Conservation (phyloP, 2,329 filamentous ascomycete genomes). For the Aspergillus puulaauensis region DNA sequence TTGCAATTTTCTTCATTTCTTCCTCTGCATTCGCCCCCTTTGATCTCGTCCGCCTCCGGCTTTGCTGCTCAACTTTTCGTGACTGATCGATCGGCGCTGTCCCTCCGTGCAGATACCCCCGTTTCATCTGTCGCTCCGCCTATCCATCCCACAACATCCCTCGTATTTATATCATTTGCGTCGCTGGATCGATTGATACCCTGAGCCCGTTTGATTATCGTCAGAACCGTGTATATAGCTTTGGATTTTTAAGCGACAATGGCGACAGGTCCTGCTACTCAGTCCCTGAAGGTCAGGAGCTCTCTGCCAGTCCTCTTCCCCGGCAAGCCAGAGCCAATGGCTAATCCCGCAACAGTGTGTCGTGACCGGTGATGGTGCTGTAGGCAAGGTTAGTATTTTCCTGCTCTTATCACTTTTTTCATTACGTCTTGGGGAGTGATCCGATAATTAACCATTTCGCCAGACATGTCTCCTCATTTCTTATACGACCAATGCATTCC, state of each 20-base stretch:
- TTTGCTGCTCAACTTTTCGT: neutral
- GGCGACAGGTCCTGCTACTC: constrained; percentile 82
- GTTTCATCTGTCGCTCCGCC: constrained; percentile 8
- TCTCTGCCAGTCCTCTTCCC: constrained; percentile 10
- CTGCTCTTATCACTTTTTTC: constrained; percentile 4
- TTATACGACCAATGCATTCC: constrained; percentile 98
- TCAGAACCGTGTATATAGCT: constrained; percentile 12
- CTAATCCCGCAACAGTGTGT: constrained; percentile 68
- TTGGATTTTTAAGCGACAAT: constrained; percentile 38
- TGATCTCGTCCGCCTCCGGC: neutral
- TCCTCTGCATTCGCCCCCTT: neutral
- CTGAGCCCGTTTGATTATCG: constrained; percentile 4
- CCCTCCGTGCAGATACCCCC: constrained; percentile 11
- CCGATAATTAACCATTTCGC: neutral
- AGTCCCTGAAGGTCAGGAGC: constrained; percentile 78
- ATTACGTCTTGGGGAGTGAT: neutral
- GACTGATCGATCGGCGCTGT: constrained; percentile 11
- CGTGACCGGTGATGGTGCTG: constrained; percentile 97
- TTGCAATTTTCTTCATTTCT: constrained; percentile 4
- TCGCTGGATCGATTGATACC: constrained; percentile 10
- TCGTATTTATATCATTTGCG: constrained; percentile 7
- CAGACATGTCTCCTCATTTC: constrained; percentile 99
- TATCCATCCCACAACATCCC: constrained; percentile 5
- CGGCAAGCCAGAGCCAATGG: constrained; percentile 36
- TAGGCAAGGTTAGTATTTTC: constrained; percentile 76